Base-by-base conservation (phyloP, 495 filamentous ascomycete genomes). In the Penicillium lividum region DNA sequence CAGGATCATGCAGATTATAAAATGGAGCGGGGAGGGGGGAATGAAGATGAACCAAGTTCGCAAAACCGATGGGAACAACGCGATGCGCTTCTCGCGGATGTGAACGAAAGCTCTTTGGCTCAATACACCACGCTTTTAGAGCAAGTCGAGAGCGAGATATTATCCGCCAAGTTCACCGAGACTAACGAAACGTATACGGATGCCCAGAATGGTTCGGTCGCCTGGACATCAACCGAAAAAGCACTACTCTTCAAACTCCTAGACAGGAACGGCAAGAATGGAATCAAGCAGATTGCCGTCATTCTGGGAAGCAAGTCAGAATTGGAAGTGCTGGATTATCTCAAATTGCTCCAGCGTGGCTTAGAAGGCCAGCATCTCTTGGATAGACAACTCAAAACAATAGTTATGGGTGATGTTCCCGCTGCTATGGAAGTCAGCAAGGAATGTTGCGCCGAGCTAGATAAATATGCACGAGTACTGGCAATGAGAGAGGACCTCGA, bases 191-290 rank as follows among this genome's bases (percentile, higher is more conserved):
- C 51, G 2, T 64, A 69, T 43, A 52, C 64, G 3, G 58, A 63
- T n/a, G 81, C 80, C 3, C 87, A 90, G 60, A 70, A 90, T 65
- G 91, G 90, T 22, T 74, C 82, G 18, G 84, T 86, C 9, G 51
- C 71, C 13, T 98, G 93, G 93, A 85, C 82, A 0, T 48, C 70
- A 0, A 61, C 73, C 6, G 93, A 97, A 68, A 94, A 94, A 63
- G 71, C 80, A 16, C 51, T 70, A 2, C 84, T 96, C 52, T 96
- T 92, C 69, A 71, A 79, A 6, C 77, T 81, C 1, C 69, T 96
- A 11, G 76, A 80, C 3, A 77, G 82, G 7, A 79, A 87, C 27
- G 90, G 90, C 7, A 80, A 75, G 34, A 77, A 86, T 62, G 75
- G 89, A 51, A 60, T 86, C 8, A 61, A 63, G 7, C 82, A 76